Conservation (phyloP, 495 filamentous ascomycete genomes). For the Lentithecium fluviatile region DNA sequence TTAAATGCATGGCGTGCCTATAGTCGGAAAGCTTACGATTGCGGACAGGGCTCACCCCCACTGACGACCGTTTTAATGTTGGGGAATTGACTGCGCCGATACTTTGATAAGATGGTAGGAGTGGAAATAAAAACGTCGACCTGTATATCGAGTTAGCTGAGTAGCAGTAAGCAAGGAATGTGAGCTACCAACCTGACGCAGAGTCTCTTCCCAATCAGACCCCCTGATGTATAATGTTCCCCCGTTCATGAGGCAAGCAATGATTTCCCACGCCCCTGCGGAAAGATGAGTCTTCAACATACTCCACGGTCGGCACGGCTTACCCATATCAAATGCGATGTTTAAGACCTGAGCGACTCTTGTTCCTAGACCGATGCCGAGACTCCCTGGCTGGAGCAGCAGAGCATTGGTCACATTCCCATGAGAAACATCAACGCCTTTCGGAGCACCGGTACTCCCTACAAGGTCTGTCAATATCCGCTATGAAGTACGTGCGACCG, state of each 20-base stretch:
- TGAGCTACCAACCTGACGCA: conserved; percentile 2
- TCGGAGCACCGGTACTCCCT: conserved; percentile 25
- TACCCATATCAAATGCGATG: conserved; percentile 30
- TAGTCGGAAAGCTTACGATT: conserved; percentile 7
- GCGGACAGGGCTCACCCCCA: conserved; percentile 23
- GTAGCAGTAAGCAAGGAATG: not conserved
- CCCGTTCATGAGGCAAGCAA: conserved; percentile 27
- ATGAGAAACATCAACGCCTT: conserved; percentile 22
- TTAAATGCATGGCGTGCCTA: too few relatives aligned
- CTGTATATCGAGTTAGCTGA: not conserved
- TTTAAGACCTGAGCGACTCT: conserved; percentile 25
- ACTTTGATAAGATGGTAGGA: conserved; percentile 22
- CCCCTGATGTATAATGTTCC: conserved; percentile 21
- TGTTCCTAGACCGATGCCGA: conserved; percentile 10
- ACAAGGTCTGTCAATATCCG: not conserved
- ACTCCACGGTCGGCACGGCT: not conserved
- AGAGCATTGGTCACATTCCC: conserved; percentile 26
- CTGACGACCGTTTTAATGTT: conserved; percentile 28
- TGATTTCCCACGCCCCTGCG: conserved; percentile 26
- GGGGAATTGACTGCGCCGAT: conserved; percentile 8
- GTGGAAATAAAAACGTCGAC: conserved; percentile 24
- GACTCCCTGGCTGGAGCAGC: conserved; percentile 16
- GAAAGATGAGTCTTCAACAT: not conserved
- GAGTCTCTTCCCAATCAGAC: conserved; percentile 19
- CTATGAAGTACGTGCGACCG: not conserved